phyloP scores from a whole-genome alignment of 805 yeast species.

The Ogataea neopini region DNA sequence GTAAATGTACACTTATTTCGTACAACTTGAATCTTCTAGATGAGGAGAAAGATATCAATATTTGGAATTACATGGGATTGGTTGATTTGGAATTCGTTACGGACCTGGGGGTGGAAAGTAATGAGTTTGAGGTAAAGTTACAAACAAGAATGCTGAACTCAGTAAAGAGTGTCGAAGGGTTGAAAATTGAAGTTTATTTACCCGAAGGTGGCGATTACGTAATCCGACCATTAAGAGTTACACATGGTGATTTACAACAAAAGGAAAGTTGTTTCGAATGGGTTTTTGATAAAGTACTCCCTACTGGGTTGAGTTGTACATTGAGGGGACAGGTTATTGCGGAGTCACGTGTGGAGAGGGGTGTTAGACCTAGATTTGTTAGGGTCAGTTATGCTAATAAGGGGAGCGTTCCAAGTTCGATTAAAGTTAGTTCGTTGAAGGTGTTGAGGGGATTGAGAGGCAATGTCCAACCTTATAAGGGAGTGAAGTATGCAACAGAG shows the following conservation, averaged over 20 bases:
- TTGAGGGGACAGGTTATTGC: constrained; percentile 52
- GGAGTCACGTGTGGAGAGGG: constrained; percentile 8
- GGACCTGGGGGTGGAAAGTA: constrained; percentile 50
- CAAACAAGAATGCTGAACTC: constrained; percentile 46
- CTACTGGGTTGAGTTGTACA: constrained; percentile 67
- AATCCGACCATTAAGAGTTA: constrained; percentile 60
- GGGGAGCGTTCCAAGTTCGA: constrained; percentile 76
- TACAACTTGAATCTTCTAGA: constrained; percentile 59
- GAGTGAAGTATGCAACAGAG: constrained; percentile 77
- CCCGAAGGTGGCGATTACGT: constrained; percentile 29
- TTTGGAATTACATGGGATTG: constrained; percentile 46
- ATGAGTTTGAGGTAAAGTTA: constrained; percentile 65
- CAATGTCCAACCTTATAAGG: constrained; percentile 78
- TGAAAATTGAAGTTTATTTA: constrained; percentile 42
- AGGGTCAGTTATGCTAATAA: constrained; percentile 55
- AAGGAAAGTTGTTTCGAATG: constrained; percentile 61
- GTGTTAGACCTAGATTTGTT: constrained; percentile 42
- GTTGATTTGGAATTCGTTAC: constrained; percentile 54
- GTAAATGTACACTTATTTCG: constrained; percentile 58
- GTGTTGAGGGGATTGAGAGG: constrained; percentile 58
- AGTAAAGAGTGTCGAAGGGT: constrained; percentile 48
- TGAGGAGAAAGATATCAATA: constrained; percentile 18
- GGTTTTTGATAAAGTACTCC: constrained; percentile 59
- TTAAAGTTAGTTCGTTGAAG: constrained; percentile 64
- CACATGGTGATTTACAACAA: constrained; percentile 75